phyloP scores from a whole-genome alignment of 345 rosid species.

The Bruguiera gymnorhiza region DNA sequence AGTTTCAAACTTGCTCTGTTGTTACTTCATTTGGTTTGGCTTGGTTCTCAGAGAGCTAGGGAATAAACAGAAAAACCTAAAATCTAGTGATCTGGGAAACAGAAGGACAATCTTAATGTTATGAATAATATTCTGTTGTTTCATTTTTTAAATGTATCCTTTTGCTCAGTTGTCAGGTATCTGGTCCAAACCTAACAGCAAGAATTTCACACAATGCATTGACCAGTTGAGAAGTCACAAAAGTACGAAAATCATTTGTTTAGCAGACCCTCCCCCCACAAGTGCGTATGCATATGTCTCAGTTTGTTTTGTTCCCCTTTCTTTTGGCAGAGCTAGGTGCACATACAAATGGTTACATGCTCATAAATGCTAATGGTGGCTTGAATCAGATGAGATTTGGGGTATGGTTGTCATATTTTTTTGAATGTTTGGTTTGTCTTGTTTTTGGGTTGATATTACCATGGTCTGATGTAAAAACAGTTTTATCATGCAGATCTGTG shows the following conservation, averaged over 20 bases:
- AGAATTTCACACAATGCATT: conserved; percentile 75
- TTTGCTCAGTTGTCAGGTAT: conserved; percentile 64
- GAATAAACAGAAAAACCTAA: background rate
- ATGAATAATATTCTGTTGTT: background rate
- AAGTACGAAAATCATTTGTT: conserved; percentile 43
- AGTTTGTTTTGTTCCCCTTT: conserved; percentile 5
- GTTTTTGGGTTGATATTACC: background rate
- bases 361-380: conserved; percentile 95
- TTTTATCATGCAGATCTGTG: conserved; percentile 91
- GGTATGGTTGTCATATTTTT: conserved; percentile 64
- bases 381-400: conserved; percentile 99
- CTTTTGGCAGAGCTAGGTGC: conserved; percentile 60
- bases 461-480: conserved; percentile 41
- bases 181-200: conserved; percentile 82
- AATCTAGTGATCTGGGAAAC: background rate
- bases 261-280: background rate
- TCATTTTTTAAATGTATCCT: conserved; percentile 20
- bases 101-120: background rate
- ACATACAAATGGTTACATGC: conserved; percentile 78
- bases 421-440: conserved; percentile 17
- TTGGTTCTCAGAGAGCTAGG: background rate
- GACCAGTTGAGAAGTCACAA: conserved; percentile 49
- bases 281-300: background rate
- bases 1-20: conserved; percentile 7
- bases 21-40: background rate